Evolutionary conservation across 345 rosid genomes (phyloP).

Genomic region (Corchorus olitorius): DNA sequence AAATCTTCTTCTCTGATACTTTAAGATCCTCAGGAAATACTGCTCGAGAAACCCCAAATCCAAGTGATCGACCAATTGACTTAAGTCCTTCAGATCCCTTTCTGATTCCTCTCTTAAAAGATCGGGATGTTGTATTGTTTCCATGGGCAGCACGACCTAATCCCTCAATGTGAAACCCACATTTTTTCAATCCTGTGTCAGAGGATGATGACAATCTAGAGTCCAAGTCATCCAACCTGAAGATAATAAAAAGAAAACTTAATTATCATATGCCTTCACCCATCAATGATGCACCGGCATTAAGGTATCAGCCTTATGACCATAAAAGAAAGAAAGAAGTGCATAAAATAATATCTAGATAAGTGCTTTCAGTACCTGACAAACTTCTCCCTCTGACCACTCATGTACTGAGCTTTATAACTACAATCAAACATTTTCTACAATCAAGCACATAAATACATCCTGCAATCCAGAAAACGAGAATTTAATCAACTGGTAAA

Average conservation of each 20-base stretch:
- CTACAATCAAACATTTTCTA: slow-evolving; percentile 67
- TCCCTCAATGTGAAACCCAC: slow-evolving; percentile 75
- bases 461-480: slow-evolving; percentile 42
- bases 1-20: slow-evolving; percentile 76
- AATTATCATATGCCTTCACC: slow-evolving; percentile 7
- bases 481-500: slow-evolving; percentile 8
- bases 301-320: not conserved
- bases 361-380: slow-evolving; percentile 55
- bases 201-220: slow-evolving; percentile 74
- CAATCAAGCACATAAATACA: slow-evolving; percentile 41
- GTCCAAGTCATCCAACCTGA: slow-evolving; percentile 95
- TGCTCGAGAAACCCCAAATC: slow-evolving; percentile 88
- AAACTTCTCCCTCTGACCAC: slow-evolving; percentile 83
- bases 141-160: slow-evolving; percentile 45
- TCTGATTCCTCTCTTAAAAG: slow-evolving; percentile 73
- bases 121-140: slow-evolving; percentile 56
- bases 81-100: slow-evolving; percentile 92
- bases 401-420: slow-evolving; percentile 62
- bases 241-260: slow-evolving; percentile 21
- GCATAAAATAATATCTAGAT: not conserved
- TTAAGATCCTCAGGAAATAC: slow-evolving; percentile 98
- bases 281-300: not conserved
- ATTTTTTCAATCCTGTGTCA: slow-evolving; percentile 57
- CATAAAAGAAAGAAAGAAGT: not conserved
- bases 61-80: slow-evolving; percentile 87